Base-by-base conservation (phyloP, 1,284 basidiomycete genomes). In the Mycocalia duriaeana region DNA sequence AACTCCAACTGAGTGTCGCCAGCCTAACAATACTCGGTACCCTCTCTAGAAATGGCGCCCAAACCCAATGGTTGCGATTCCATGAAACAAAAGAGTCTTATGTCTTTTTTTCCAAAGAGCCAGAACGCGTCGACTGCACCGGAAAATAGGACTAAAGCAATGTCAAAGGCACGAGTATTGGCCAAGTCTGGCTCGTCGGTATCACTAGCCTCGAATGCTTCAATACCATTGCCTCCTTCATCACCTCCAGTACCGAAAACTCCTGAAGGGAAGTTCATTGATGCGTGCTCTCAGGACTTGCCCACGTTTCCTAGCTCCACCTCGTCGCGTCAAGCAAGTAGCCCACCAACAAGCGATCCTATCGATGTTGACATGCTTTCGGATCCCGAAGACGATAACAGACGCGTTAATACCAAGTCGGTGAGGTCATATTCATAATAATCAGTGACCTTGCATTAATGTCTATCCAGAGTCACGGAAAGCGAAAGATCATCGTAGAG, bases 331-430 rank as follows among this genome's bases (percentile, higher is more conserved):
- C 70, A 67, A n/a, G 70, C 68, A 47, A 80, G 72, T 49, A 85
- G 82, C 1, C 86, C 86, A 14, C 85, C 86, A 0, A 85, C 84
- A 2, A 89, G 87, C 53, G 85, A 89, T 52, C 71, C 76, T 18
- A 75, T 88, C 47, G 85, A 90, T 52, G 72, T 89, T 4, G 86
- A 88, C 57, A 81, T 87, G 80, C 51, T 79, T 35, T 72, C 70
- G 5, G 76, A 76, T 4, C 75, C 75, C 16, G 39, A 41, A 22
- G 52, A 38, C 56, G 61, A n/a, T n/a, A n/a, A n/a, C n/a, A n/a
- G n/a, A n/a, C n/a, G n/a, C n/a, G n/a, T 25, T 58, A 58, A 42
- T 54, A 22, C 60, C 16, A 68, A 63, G 52, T 53, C 59, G 45
- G 73, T 73, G 42, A 49, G 69, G 63, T 14, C 5, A 34, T 20